A percentile compares a stretch with the other conserved stretches of the same genome.
Evolutionary conservation across 164 flowering plant species (phyloP).

Genomic region (Vitis rupestris): DNA sequence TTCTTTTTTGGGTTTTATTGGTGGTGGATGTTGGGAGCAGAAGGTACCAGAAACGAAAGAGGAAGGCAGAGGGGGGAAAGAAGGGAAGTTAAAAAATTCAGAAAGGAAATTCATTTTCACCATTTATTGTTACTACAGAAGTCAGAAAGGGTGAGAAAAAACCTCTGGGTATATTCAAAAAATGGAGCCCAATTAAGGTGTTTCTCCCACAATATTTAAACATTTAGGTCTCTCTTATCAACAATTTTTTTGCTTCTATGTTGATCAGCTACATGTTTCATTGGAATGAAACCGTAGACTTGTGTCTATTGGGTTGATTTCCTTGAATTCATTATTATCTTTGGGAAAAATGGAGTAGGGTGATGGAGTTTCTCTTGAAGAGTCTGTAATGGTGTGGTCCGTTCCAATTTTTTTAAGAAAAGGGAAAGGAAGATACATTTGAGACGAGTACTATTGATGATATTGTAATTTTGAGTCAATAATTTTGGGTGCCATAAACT

Average conservation of each 20-base stretch:
- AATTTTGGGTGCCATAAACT: background rate
- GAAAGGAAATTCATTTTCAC: conserved; percentile 22
- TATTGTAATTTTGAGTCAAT: conserved; percentile 9
- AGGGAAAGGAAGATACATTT: too few species aligned
- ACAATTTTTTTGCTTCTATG: conserved; percentile 13
- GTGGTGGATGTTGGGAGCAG: conserved; percentile 14
- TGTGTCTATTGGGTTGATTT: conserved; percentile 3
- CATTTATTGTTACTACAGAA: conserved; percentile 29
- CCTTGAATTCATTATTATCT: conserved; percentile 11
- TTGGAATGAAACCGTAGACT: conserved; percentile 6
- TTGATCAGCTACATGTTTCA: conserved; percentile 12
- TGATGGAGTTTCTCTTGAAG: background rate
- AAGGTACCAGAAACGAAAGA: conserved; percentile 14
- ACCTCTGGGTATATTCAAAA: conserved; percentile 26
- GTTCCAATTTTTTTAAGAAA: too few species aligned
- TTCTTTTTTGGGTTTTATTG: conserved; percentile 20
- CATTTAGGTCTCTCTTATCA: conserved; percentile 20
- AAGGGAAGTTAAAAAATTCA: conserved; percentile 1
- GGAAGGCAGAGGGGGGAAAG: conserved; percentile 9
- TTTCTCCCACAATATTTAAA: conserved; percentile 16
- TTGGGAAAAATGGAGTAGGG: conserved; percentile 3
- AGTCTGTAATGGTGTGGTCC: background rate
- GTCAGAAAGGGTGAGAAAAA: conserved; percentile 16
- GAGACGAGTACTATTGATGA: too few species aligned
- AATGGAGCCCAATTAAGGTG: conserved; percentile 23